phyloP scores from a whole-genome alignment of 768 basidiomycete species.

The Lactarius sanguifluus region DNA sequence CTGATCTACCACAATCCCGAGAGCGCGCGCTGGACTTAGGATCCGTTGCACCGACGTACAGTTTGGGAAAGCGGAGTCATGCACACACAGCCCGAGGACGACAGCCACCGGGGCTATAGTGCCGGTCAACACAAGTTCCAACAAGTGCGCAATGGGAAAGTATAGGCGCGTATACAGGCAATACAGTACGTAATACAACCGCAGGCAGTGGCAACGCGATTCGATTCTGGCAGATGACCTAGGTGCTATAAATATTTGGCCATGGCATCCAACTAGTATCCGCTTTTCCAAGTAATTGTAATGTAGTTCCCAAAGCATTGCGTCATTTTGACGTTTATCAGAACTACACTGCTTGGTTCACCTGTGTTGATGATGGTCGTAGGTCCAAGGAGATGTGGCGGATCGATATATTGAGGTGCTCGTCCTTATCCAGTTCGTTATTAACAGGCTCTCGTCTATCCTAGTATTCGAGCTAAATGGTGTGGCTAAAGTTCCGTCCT shows the following conservation, averaged over 20 bases:
- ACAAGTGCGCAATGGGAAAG: neutral
- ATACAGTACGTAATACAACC: neutral
- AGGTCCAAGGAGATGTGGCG: neutral
- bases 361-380: neutral
- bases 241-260: neutral
- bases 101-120: slow-evolving; percentile 1
- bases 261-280: neutral
- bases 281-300: neutral
- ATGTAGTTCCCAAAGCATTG: neutral
- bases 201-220: neutral
- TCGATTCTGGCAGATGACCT: neutral
- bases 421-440: neutral
- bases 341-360: neutral
- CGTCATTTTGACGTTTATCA: neutral
- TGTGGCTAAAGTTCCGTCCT: neutral
- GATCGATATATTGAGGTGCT: neutral
- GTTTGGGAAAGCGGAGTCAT: slow-evolving; percentile 9
- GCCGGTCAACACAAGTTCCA: neutral
- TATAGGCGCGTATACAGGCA: neutral
- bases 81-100: neutral
- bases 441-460: neutral
- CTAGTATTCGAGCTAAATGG: neutral
- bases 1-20: neutral
- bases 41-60: neutral
- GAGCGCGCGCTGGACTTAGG: neutral